Evolutionary conservation across 192 early-diverging fungal genomes (phyloP), one percentile per base, ranked within the genome.

Genomic region (Chytriomyces sp.): DNA sequence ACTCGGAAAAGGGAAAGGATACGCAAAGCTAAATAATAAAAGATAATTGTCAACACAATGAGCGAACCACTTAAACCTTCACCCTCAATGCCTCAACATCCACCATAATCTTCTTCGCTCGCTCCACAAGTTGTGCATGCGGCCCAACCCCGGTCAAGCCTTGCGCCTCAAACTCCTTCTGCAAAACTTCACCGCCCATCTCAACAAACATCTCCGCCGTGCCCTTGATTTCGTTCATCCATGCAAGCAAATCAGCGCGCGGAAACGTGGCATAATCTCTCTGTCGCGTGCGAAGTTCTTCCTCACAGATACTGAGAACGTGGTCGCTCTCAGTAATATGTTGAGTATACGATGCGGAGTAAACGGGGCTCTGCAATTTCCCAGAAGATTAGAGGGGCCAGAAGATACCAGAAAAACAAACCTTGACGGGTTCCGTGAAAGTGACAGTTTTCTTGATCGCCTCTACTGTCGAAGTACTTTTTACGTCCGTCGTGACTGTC

Each of bases 201-300:
- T 70, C 38, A 10, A 70, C 37, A 70, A 70, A 59, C 68, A 70
- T 70, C 19, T 14, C 54, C 2, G 55, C 19, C 28, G 56, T 70
- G 5, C 22, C 10, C 25, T 49, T 57, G 53, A 70, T 70, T 58
- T 70, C 68, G 14, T 70, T 40, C 31, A 70, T 41, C 68, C 68
- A 70, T 40, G 53, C 68, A 5, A 39, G 5, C 54, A 70, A 59
- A 59, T 70, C 68, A 4, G 54, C 7, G 38, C 22, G 1, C 19
- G n/a, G 22, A 32, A 70, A 70, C n/a, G 4, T 22, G 25, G 38
- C 30, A n/a, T 59, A 59, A 38, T 70, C 68, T 1, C 14, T 36
- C 7, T 59, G 36, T 17, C 57, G 68, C 14, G 68, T 17, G 7
- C 19, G n/a, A 5, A 70, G 57, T 59, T 70, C 57, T 14, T 14